Conservation (phyloP, 331 rosid species). For the Acacia pycnantha region DNA sequence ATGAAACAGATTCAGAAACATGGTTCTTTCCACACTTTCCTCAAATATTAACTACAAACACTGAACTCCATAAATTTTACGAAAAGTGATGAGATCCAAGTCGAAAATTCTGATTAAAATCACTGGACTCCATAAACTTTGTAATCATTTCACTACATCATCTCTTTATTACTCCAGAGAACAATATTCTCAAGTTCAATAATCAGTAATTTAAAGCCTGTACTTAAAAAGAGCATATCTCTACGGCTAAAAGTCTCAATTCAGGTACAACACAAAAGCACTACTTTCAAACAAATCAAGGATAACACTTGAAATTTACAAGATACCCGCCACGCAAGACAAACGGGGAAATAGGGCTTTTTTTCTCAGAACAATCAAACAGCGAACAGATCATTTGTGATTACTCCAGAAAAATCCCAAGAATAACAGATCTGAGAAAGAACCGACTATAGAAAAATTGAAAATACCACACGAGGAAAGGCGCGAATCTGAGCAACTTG, state of each 20-base stretch:
- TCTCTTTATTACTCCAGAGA: neutral
- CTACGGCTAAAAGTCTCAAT: neutral
- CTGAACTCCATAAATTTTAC: neutral
- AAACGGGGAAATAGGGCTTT: neutral
- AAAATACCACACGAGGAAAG: neutral
- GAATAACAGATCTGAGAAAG: constrained; percentile 4
- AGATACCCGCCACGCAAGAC: neutral
- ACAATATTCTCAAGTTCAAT: neutral
- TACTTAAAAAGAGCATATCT: neutral
- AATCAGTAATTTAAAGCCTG: neutral
- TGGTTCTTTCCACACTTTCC: neutral
- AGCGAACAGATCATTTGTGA: neutral
- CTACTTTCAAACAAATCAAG: constrained; percentile 11
- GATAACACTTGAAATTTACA: neutral
- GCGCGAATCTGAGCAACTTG: neutral
- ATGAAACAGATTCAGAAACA: neutral
- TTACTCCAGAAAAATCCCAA: neutral
- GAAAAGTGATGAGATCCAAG: neutral
- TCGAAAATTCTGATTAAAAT: neutral
- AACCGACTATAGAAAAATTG: neutral
- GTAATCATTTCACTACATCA: neutral
- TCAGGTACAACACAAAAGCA: neutral
- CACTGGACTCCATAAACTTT: neutral
- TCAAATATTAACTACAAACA: neutral
- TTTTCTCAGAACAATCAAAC: neutral